phyloP scores from a whole-genome alignment of 805 yeast species.

The Wickerhamiella parazyma region DNA sequence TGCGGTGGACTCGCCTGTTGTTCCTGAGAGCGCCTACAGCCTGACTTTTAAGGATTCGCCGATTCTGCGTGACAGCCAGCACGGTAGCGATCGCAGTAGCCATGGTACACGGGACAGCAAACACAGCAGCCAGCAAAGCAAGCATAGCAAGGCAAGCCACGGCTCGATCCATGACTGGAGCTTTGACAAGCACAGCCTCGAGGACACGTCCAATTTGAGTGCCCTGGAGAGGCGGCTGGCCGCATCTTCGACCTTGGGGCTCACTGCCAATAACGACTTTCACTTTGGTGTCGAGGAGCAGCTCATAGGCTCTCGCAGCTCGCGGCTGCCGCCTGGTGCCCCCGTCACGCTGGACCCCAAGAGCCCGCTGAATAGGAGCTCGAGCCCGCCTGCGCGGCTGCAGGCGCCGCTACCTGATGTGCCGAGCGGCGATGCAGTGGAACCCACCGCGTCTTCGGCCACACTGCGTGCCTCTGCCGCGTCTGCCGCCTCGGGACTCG shows the following conservation, averaged over 20 bases:
- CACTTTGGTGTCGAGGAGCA: slow-evolving; percentile 9
- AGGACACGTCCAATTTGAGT: neutral
- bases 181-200: neutral
- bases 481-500: no score
- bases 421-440: no score
- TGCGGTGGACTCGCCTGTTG: neutral
- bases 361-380: no score
- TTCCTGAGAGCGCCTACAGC: neutral
- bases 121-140: no score
- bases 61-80: neutral
- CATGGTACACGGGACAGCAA: neutral
- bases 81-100: neutral
- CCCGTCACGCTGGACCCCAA: neutral
- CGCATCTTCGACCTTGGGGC: neutral
- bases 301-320: slow-evolving; percentile 7
- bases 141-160: no score
- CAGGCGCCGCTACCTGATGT: no score
- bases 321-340: neutral
- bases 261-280: neutral
- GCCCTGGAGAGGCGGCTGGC: slow-evolving; percentile 6
- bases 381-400: no score
- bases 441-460: no score
- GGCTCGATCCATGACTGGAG: neutral
- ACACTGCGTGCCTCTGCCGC: no score
- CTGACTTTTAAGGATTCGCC: neutral